Evolutionary conservation across 345 rosid genomes (phyloP).

Genomic region (Brassica cretica): DNA sequence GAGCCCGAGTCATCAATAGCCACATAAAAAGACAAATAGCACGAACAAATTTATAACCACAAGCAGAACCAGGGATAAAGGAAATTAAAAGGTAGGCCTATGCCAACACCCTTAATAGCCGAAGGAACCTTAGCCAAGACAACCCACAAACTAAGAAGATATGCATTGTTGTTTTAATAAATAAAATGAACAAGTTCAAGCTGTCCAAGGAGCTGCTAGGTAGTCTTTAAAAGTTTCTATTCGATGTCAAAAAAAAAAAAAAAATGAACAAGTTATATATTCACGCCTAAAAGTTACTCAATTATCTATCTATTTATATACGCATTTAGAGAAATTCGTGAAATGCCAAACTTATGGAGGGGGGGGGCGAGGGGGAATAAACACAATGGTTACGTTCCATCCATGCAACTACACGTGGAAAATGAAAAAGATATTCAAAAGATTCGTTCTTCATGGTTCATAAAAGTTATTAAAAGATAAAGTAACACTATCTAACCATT

Average conservation of each 20-base stretch:
- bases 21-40: background rate
- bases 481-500: conserved; percentile 37
- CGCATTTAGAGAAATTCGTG: background rate
- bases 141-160: background rate
- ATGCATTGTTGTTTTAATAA: background rate
- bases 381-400: conserved; percentile 17
- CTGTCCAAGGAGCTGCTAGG: too few relatives aligned
- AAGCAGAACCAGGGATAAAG: background rate
- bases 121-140: background rate
- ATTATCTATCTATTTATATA: background rate
- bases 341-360: background rate
- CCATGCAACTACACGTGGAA: conserved; percentile 22
- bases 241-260: too few relatives aligned
- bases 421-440: background rate
- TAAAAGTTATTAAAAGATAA: conserved; percentile 38
- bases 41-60: background rate
- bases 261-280: background rate
- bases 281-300: background rate
- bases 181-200: background rate
- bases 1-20: background rate
- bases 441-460: conserved; percentile 25
- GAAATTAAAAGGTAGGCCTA: background rate
- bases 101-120: background rate
- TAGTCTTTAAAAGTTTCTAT: too few relatives aligned
- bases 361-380: background rate